phyloP scores from a whole-genome alignment of 164 flowering plant genomes.

The Tetrastigma voinierianum region DNA sequence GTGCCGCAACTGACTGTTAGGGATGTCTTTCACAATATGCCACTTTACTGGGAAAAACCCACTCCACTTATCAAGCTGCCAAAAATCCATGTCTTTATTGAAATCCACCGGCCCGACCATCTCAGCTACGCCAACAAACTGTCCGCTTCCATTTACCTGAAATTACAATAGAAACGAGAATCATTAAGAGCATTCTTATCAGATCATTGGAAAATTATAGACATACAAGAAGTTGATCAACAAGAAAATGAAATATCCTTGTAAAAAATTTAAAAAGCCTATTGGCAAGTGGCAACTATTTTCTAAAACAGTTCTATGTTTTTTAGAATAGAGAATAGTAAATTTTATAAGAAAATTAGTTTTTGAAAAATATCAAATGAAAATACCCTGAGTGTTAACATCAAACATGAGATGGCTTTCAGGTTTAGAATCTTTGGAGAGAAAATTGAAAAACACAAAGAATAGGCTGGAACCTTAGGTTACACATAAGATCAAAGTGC shows the following conservation, averaged over 20 bases:
- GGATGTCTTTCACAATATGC: conserved; percentile 77
- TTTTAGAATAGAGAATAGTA: no score
- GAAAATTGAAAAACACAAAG: no score
- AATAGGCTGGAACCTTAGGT: no score
- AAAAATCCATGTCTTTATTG: conserved; percentile 70
- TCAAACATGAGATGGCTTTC: no score
- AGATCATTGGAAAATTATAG: background rate
- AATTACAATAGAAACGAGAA: conserved; percentile 6
- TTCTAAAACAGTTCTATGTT: no score
- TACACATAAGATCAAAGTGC: no score
- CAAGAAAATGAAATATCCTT: background rate
- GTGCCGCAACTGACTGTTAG: conserved; percentile 52
- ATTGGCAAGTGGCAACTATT: no score
- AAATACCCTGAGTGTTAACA: no score
- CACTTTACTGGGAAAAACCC: conserved; percentile 83
- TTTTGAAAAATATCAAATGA: no score
- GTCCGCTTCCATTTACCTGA: conserved; percentile 84
- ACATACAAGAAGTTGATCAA: background rate
- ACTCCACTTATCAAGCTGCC: conserved; percentile 81
- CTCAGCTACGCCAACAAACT: conserved; percentile 84
- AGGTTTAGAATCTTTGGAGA: no score
- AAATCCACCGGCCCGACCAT: conserved; percentile 80
- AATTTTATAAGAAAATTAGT: no score
- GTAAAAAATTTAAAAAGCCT: background rate
- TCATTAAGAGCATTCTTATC: background rate